Percentiles rank a stretch among this genome's conserved stretches.
phyloP scores from a whole-genome alignment of 2,329 filamentous ascomycete species.

The Akanthomyces lecanii region DNA sequence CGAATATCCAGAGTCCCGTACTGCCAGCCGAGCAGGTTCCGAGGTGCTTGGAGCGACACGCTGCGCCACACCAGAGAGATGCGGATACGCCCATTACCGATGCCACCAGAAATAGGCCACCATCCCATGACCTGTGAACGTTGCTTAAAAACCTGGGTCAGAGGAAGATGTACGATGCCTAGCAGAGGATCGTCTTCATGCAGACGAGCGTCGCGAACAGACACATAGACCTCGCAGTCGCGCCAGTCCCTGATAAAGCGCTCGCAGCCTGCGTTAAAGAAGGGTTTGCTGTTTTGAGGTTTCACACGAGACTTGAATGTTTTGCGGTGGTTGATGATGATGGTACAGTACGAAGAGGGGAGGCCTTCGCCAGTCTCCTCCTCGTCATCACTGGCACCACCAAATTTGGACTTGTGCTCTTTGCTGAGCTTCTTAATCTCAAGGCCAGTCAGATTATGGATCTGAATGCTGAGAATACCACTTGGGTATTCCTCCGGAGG shows the following conservation, averaged over 20 bases:
- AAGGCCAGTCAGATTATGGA: constrained; percentile 68
- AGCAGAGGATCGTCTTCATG: constrained; percentile 67
- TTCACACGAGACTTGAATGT: constrained; percentile 69
- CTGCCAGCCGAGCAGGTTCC: constrained; percentile 62
- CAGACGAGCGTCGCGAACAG: constrained; percentile 62
- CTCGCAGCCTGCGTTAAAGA: constrained; percentile 74
- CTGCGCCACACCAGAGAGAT: constrained; percentile 72
- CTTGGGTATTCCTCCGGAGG: constrained; percentile 58
- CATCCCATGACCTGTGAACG: constrained; percentile 61
- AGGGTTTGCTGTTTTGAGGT: constrained; percentile 72
- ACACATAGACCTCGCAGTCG: constrained; percentile 62
- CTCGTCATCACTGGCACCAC: constrained; percentile 48
- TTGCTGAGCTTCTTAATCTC: constrained; percentile 59
- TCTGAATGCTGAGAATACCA: constrained; percentile 65
- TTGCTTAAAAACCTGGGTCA: constrained; percentile 57
- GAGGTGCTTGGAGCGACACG: constrained; percentile 58
- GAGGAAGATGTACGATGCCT: constrained; percentile 65
- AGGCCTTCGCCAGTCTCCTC: constrained; percentile 61
- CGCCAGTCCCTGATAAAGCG: constrained; percentile 66
- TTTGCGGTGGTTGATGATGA: constrained; percentile 69
- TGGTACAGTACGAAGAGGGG: constrained; percentile 67
- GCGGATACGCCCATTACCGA: constrained; percentile 66
- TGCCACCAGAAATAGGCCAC: constrained; percentile 65
- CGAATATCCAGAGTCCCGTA: constrained; percentile 65
- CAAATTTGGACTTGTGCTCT: constrained; percentile 42